Conservation (phyloP, 306 rosid genomes). For the Corylus americana region DNA sequence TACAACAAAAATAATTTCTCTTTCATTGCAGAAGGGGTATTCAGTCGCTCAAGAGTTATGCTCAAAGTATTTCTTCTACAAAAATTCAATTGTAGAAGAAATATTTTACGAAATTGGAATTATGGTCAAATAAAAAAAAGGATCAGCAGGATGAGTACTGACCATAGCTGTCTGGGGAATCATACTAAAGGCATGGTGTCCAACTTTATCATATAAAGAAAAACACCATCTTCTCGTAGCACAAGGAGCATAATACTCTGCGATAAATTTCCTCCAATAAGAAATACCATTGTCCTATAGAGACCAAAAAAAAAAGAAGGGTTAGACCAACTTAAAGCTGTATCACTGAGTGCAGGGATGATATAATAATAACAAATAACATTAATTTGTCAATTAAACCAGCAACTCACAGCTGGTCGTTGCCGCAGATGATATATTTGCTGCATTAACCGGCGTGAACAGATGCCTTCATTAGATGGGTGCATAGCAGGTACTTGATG, state of each 20-base stretch:
- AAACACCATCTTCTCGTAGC: constrained; percentile 51
- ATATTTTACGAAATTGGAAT: background rate
- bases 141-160: constrained; percentile 19
- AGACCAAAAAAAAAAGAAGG: background rate
- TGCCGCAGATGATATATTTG: constrained; percentile 37
- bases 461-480: constrained; percentile 29
- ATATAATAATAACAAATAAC: background rate
- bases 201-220: constrained; percentile 39
- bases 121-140: background rate
- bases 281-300: constrained; percentile 40
- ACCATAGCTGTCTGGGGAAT: constrained; percentile 37
- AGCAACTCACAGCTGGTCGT: constrained; percentile 42
- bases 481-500: constrained; percentile 15
- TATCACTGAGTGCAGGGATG: background rate
- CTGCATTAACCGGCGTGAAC: constrained; percentile 46
- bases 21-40: background rate
- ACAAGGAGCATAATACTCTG: constrained; percentile 44
- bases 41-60: background rate
- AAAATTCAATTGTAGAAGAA: background rate
- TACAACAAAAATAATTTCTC: background rate
- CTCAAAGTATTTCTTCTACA: background rate
- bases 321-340: constrained; percentile 3
- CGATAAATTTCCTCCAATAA: constrained; percentile 46
- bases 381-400: background rate
- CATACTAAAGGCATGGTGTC: constrained; percentile 25